Percentiles rank a stretch among this genome's conserved stretches.
These are phyloP conservation scores for Termitomyces titanicus DNA, from an alignment of 768 basidiomycete genomes.

Conservation along the genomic window DNA sequence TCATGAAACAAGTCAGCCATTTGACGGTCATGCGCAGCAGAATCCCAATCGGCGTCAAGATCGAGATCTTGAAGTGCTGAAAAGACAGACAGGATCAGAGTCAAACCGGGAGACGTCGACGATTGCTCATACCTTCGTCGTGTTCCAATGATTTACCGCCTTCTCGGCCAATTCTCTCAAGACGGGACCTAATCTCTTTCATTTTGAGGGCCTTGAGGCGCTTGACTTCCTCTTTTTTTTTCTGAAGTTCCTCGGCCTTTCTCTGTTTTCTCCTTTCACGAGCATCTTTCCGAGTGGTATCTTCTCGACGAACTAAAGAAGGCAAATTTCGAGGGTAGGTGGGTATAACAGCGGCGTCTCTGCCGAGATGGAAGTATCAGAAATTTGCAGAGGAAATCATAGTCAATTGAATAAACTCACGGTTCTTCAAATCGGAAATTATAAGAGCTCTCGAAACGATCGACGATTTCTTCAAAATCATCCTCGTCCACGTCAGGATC, in stretches of 20 bases:
- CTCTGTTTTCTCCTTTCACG: constrained; percentile 73
- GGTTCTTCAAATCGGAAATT: constrained; percentile 98
- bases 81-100: not conserved
- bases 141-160: constrained; percentile 54
- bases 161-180: constrained; percentile 69
- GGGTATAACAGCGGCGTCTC: constrained; percentile 61
- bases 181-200: constrained; percentile 72
- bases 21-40: constrained; percentile 75
- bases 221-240: constrained; percentile 77
- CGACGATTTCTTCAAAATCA: constrained; percentile 87
- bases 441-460: constrained; percentile 93
- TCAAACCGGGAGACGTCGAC: not conserved
- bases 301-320: constrained; percentile 63
- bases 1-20: constrained; percentile 73
- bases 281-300: constrained; percentile 81
- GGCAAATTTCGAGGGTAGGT: constrained; percentile 75
- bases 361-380: constrained; percentile 20
- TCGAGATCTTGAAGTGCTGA: constrained; percentile 68
- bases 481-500: constrained; percentile 49
- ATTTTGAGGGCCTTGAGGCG: constrained; percentile 82
- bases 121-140: constrained; percentile 25
- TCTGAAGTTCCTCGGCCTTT: constrained; percentile 72
- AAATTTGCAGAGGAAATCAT: not conserved
- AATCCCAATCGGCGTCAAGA: constrained; percentile 92
- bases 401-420: constrained; percentile 41